Conservation (phyloP, 345 rosid genomes). For the Dipteronia sinensis region DNA sequence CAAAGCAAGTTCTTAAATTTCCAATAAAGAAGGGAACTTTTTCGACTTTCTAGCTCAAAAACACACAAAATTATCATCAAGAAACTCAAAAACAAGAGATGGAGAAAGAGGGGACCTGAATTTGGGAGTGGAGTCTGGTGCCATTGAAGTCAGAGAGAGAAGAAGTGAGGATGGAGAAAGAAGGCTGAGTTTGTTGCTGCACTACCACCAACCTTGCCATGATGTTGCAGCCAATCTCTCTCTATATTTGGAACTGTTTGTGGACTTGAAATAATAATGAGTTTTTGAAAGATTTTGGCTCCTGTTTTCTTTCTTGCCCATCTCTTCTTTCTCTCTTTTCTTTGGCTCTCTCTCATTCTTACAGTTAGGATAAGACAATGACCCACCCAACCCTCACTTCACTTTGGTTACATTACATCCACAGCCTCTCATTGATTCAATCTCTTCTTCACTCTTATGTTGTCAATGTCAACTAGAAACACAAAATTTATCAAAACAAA, state of each 20-base stretch:
- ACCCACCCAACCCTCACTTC: slow-evolving; percentile 16
- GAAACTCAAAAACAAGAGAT: not conserved
- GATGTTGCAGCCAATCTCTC: slow-evolving; percentile 27
- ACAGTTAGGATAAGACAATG: slow-evolving; percentile 45
- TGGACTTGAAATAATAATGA: slow-evolving; percentile 3
- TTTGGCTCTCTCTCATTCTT: slow-evolving; percentile 19
- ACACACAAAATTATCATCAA: too few species aligned
- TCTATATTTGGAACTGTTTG: not conserved
- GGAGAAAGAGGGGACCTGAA: slow-evolving; percentile 51
- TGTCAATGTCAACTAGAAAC: not conserved
- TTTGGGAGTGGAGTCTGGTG: slow-evolving; percentile 59
- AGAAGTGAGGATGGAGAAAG: slow-evolving; percentile 71
- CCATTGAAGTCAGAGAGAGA: slow-evolving; percentile 92
- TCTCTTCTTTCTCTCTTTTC: not conserved
- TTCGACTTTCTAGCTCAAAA: not conserved
- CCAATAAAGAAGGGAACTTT: not conserved
- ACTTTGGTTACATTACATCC: slow-evolving; percentile 34
- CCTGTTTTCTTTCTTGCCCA: not conserved
- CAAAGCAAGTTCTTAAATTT: not conserved
- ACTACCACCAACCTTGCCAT: slow-evolving; percentile 73
- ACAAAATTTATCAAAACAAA: too few species aligned
- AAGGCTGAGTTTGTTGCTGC: slow-evolving; percentile 69
- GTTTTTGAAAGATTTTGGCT: slow-evolving; percentile 23
- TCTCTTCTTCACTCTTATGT: not conserved
- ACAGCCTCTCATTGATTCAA: slow-evolving; percentile 38